phyloP scores from a whole-genome alignment of 176 grass and related monocot species.

The Paspalum notatum region DNA sequence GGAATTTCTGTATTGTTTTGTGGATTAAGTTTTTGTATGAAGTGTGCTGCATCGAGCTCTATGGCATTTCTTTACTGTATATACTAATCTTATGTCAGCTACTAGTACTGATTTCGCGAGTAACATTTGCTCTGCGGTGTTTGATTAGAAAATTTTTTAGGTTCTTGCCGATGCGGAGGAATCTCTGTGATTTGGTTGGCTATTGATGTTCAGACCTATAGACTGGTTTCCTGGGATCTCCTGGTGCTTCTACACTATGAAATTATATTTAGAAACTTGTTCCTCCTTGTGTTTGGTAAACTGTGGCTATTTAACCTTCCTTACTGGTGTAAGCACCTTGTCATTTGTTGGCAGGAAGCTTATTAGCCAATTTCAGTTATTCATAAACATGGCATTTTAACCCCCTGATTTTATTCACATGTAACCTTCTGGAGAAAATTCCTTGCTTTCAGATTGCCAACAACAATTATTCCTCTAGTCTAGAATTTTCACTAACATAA shows the following conservation, averaged over 20 bases:
- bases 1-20: not conserved
- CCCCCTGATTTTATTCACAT: constrained; percentile 16
- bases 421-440: not conserved
- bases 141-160: not conserved
- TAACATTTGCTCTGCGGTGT: not conserved
- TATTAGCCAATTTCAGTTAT: not conserved
- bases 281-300: not conserved
- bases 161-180: not conserved
- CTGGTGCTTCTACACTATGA: not conserved
- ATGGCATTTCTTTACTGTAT: not conserved
- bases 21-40: not conserved
- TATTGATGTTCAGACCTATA: not conserved
- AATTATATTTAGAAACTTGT: not conserved
- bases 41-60: not conserved
- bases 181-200: not conserved
- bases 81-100: not conserved
- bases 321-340: not conserved
- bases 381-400: not conserved
- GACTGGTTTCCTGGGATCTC: not conserved
- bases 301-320: not conserved
- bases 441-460: not conserved
- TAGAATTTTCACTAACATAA: constrained; percentile 14
- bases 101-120: not conserved
- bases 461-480: not conserved
- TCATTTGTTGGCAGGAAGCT: not conserved